Evolutionary conservation across 441 rosid species (phyloP), one percentile per base, ranked within the genome.

Genomic region (California macrophylla): DNA sequence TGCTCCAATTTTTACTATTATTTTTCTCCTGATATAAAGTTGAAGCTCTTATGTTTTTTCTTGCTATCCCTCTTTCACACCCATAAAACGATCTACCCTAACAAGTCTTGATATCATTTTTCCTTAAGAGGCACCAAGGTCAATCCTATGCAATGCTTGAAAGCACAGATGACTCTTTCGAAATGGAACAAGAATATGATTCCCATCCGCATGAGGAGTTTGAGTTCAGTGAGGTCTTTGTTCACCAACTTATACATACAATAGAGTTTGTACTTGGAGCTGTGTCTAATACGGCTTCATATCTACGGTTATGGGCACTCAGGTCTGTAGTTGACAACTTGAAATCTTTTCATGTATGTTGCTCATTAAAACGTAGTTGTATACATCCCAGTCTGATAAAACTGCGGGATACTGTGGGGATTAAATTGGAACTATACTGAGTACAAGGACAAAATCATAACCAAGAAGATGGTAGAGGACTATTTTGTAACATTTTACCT

Each of bases 231-330:
- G 99, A 94, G 85, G 84, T 92, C 64, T 89, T 94, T 69, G 96
- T 94, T 23, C 94, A 94, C 77, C 98, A 90, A 77, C 80, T 92
- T 73, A 94, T 94, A 64, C 98, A 94, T 81, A 88, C 99, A 26
- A 92, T 94, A 66, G 98, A 94, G 73, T 94, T 92, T 79, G 97
- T 92, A 21, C 96, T 92, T 60, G 97, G 99, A 73, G 93, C 94
- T 61, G 98, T 92, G 64, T 94, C 99, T 21, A 94, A 92, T 80
- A 94, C 99, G 62, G 99, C 99, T 60, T 94, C 98, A 3, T 89
- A 94, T 80, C 99, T 94, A 68, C 90, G 99, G 28, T 77, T 89
- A 60, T 92, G 99, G 99, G 96, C 99, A n/a, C 92, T 94, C 73
- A 94, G 97, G 98, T 94, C 76, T 28, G 79, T 67, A 61, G 4